A percentile compares a stretch with the other conserved stretches of the same genome.
These are phyloP conservation scores for Claviceps humidiphila DNA, from an alignment of 2,329 filamentous ascomycete genomes.

Conservation along the genomic window DNA sequence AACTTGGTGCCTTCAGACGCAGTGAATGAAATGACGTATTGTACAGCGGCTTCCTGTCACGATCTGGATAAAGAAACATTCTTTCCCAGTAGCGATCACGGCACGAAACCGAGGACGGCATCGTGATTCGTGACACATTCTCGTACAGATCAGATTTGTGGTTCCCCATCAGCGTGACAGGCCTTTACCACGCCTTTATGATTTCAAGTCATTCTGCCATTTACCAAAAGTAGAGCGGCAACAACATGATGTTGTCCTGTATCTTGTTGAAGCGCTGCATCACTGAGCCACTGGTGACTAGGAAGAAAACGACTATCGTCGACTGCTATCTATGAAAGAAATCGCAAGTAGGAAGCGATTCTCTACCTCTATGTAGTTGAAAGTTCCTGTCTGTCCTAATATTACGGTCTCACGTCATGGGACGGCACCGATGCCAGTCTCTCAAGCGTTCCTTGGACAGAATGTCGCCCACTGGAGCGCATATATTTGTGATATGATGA, in stretches of 20 bases:
- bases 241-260: not conserved
- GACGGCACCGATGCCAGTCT: not conserved
- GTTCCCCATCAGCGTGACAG: not conserved
- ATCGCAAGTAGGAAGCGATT: not conserved
- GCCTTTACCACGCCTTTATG: not conserved
- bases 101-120: too few species aligned
- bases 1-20: too few species aligned
- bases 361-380: not conserved
- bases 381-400: not conserved
- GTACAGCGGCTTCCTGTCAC: too few species aligned
- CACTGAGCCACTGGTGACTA: not conserved
- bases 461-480: not conserved
- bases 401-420: not conserved
- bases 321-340: not conserved
- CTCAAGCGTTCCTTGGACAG: not conserved
- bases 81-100: too few species aligned
- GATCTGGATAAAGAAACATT: too few species aligned
- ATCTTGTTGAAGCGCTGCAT: not conserved
- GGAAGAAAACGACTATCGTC: not conserved
- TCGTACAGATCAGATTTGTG: not conserved
- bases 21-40: too few species aligned
- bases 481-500: not conserved
- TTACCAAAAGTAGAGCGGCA: not conserved
- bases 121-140: too few species aligned
- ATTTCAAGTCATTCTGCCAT: not conserved